Evolutionary conservation across 2,329 filamentous ascomycete genomes (phyloP).

Genomic region (Phoma herbarum): DNA sequence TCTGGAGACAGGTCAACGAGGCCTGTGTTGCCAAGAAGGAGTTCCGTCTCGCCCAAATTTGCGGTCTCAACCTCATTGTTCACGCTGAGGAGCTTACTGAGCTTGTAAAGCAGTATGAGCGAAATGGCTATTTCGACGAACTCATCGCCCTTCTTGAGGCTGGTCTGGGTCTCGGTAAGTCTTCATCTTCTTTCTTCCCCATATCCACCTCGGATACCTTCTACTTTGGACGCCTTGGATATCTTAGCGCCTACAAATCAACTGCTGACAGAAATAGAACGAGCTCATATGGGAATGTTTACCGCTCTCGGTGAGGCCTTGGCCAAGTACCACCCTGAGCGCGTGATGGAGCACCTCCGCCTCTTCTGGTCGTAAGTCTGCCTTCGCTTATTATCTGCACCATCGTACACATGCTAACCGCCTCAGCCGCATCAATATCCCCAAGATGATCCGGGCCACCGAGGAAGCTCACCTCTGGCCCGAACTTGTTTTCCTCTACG

Average conservation of each 20-base stretch:
- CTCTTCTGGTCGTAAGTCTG: constrained; percentile 80
- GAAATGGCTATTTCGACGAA: constrained; percentile 97
- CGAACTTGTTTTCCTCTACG: constrained; percentile 96
- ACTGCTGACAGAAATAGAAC: background rate
- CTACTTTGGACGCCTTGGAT: no score
- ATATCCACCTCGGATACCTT: no score
- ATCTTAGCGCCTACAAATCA: no score
- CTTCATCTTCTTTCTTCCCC: background rate
- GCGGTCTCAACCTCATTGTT: constrained; percentile 96
- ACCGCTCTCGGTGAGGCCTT: constrained; percentile 91
- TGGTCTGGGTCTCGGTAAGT: constrained; percentile 75
- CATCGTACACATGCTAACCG: no score
- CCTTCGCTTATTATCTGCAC: no score
- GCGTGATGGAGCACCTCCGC: constrained; percentile 98
- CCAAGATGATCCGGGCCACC: constrained; percentile 92
- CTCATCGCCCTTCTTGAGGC: constrained; percentile 94
- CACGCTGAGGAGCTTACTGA: constrained; percentile 94
- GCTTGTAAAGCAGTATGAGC: constrained; percentile 95
- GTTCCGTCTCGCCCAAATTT: constrained; percentile 98
- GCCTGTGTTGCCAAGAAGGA: constrained; percentile 98
- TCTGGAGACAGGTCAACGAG: constrained; percentile 98
- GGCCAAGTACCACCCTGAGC: constrained; percentile 93
- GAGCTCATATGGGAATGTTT: constrained; percentile 93
- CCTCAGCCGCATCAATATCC: constrained; percentile 82
- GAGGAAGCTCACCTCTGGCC: constrained; percentile 98